Evolutionary conservation across 1,284 basidiomycete genomes (phyloP), one percentile per base, ranked within the genome.

Genomic region (Rhodotorula sp.): DNA sequence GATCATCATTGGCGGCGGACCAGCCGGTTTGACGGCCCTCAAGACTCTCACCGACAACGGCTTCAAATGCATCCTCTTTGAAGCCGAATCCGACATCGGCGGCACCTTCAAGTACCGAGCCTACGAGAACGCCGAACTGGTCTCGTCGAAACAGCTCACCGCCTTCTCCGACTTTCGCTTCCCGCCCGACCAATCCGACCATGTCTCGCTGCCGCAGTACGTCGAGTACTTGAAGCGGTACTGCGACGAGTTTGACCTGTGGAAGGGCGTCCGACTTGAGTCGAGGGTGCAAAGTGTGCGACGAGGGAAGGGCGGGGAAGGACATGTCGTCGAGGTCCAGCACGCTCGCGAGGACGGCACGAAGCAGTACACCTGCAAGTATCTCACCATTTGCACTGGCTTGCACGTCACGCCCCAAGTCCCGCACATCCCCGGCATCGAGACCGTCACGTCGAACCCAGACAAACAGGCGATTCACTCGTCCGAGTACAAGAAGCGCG

Each of bases 111-210:
- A 71, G 27, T 76, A 76, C 57, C 64, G 76, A 39, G 64, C 59
- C 76, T 82, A 75, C 78, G 79, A 88, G 82, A 86, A 87, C 68
- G 84, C 86, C 44, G 83, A 80, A 39, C 79, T 86, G 36, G 86
- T 87, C 32, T 86, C 84, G 2, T 84, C 57, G 13, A 86, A 86
- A 76, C 87, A 88, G 76, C 81, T 88, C 57, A 88, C 87, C 2
- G 83, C 83, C 66, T 89, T 87, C 79, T 85, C 85, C 49, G 87
- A 89, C 78, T 88, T 60, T 47, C 67, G 73, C 30, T 72, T 74
- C 60, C 59, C 70, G 27, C 20, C 29, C 17, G 24, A 47, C 20
- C 62, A 64, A 19, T 62, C 56, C 2, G 87, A 88, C 77, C 87
- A 89, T 76, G 81, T 87, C 32, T 85, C 85, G 0, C 77, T 88